phyloP scores from a whole-genome alignment of 2,329 filamentous ascomycete genomes.

The Didymella pomorum region DNA sequence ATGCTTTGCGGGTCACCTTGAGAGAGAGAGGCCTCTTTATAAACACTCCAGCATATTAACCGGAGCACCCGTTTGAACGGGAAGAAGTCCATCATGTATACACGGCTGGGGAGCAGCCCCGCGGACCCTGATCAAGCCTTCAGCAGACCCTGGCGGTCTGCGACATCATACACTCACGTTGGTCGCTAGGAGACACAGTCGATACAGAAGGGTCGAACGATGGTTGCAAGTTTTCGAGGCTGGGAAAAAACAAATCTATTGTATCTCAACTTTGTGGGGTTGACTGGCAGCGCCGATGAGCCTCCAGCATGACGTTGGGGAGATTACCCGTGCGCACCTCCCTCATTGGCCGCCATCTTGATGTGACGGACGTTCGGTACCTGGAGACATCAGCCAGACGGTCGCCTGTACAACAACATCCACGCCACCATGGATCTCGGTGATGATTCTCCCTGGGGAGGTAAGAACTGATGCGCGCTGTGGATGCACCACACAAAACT shows the following conservation, averaged over 20 bases:
- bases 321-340: constrained; percentile 17
- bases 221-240: neutral
- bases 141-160: neutral
- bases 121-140: neutral
- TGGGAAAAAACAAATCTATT: neutral
- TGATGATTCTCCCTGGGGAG: constrained; percentile 55
- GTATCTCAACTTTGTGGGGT: neutral
- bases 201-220: no score
- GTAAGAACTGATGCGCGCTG: constrained; percentile 32
- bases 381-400: constrained; percentile 21
- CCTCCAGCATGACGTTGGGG: constrained; percentile 19
- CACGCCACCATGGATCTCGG: constrained; percentile 52
- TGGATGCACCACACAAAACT: constrained; percentile 12
- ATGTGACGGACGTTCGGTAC: constrained; percentile 15
- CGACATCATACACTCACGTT: neutral
- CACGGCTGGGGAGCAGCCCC: neutral
- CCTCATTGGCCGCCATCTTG: constrained; percentile 15
- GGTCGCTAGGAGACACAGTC: neutral
- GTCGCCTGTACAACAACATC: constrained; percentile 21
- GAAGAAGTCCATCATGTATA: neutral
- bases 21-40: neutral
- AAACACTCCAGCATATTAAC: neutral
- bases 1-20: neutral
- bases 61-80: neutral
- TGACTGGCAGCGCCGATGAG: neutral